Percentiles rank a stretch among this genome's conserved stretches.
These are phyloP conservation scores for Datisca glomerata DNA, from an alignment of 306 rosid genomes.

Conservation along the genomic window DNA sequence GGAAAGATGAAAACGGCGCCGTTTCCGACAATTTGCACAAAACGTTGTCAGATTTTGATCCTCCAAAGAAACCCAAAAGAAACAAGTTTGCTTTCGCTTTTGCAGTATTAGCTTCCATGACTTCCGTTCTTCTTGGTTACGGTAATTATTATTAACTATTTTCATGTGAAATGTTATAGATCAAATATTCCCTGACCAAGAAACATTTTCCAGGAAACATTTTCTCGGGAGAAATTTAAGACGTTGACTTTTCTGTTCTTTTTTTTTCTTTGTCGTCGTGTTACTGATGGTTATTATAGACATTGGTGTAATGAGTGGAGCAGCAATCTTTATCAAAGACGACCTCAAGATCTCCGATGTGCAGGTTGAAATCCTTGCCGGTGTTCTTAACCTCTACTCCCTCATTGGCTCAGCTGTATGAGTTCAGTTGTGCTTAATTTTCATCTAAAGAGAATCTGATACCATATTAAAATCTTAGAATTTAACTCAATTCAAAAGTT, in stretches of 20 bases:
- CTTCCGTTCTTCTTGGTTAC: conserved; percentile 9
- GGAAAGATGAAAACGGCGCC: background rate
- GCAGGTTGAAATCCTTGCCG: conserved; percentile 10
- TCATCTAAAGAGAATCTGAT: too few species aligned
- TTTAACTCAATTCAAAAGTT: too few species aligned
- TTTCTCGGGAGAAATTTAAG: background rate
- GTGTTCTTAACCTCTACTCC: conserved; percentile 9
- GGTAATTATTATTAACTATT: too few species aligned
- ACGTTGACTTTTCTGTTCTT: background rate
- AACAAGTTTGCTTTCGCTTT: conserved; percentile 5
- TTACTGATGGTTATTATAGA: background rate
- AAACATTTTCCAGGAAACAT: too few species aligned
- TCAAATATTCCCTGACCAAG: too few species aligned
- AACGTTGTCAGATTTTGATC: conserved; percentile 6
- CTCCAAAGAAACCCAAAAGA: conserved; percentile 1
- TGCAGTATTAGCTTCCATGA: conserved; percentile 9
- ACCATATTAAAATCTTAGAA: too few species aligned
- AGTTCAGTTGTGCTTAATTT: too few species aligned
- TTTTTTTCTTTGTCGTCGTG: background rate
- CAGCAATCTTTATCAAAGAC: conserved; percentile 8
- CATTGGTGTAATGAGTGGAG: conserved; percentile 16
- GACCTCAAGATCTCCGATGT: conserved; percentile 3
- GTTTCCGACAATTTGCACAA: background rate
- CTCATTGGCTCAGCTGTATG: conserved; percentile 8
- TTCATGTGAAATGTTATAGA: too few species aligned